phyloP scores from a whole-genome alignment of 208 protist genomes.

The Zelonia costaricensis region DNA sequence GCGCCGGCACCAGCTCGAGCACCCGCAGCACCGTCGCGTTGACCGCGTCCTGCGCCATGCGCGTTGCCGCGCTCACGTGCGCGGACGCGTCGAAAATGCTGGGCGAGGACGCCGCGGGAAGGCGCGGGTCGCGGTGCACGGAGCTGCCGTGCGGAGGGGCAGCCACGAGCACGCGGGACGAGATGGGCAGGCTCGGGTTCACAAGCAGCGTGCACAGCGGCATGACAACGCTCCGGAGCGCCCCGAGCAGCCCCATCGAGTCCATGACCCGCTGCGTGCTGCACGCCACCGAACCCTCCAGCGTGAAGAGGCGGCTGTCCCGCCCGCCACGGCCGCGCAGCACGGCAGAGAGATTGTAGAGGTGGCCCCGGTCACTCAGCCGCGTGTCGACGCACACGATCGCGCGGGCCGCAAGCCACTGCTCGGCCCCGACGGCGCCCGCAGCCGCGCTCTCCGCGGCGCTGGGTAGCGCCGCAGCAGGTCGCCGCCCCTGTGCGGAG shows the following conservation, averaged over 20 bases:
- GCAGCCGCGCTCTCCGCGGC: not conserved
- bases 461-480: no score
- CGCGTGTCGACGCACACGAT: slow-evolving; percentile 80
- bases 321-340: slow-evolving; percentile 38
- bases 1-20: slow-evolving; percentile 55
- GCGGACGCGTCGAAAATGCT: slow-evolving; percentile 7
- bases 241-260: slow-evolving; percentile 73
- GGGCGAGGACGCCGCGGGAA: not conserved
- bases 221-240: slow-evolving; percentile 65
- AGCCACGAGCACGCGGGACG: slow-evolving; percentile 12
- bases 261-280: slow-evolving; percentile 68
- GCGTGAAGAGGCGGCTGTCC: slow-evolving; percentile 60
- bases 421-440: slow-evolving; percentile 17
- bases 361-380: slow-evolving; percentile 62
- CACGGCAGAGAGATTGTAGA: slow-evolving; percentile 83
- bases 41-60: slow-evolving; percentile 1
- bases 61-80: not conserved
- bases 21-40: slow-evolving; percentile 46
- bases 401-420: slow-evolving; percentile 43
- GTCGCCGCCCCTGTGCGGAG: no score
- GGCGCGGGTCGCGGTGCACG: slow-evolving; percentile 9
- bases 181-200: slow-evolving; percentile 74
- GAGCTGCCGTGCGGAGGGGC: not conserved
- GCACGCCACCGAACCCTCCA: slow-evolving; percentile 74
- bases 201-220: slow-evolving; percentile 67